Percentiles rank a stretch among this genome's conserved stretches.
These are phyloP conservation scores for Myrica gale DNA, from an alignment of 306 rosid species.

Conservation along the genomic window DNA sequence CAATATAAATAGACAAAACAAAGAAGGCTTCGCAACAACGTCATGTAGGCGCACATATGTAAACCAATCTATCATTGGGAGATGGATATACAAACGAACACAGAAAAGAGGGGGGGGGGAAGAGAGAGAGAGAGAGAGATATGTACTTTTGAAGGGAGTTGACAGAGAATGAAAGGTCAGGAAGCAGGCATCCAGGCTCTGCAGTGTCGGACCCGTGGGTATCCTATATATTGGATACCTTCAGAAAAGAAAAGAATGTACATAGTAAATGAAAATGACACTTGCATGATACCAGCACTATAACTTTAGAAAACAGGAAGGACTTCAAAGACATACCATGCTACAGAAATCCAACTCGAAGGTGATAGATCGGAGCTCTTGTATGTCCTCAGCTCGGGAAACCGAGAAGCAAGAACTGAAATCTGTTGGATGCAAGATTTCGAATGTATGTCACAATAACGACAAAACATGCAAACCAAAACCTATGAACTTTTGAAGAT, in stretches of 20 bases:
- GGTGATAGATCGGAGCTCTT: constrained; percentile 86
- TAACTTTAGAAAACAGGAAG: constrained; percentile 4
- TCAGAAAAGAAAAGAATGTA: constrained; percentile 19
- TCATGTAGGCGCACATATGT: not conserved
- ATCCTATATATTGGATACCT: constrained; percentile 97
- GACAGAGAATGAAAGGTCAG: constrained; percentile 75
- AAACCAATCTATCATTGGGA: not conserved
- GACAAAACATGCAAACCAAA: constrained; percentile 7
- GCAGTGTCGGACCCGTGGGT: constrained; percentile 88
- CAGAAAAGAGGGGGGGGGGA: too few relatives aligned
- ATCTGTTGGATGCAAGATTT: constrained; percentile 50
- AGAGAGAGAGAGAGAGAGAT: constrained; percentile 13
- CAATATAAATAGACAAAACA: not conserved
- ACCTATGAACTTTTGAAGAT: constrained; percentile 12
- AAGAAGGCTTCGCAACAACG: not conserved
- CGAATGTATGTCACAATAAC: constrained; percentile 27
- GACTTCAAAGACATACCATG: constrained; percentile 53
- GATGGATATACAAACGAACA: too few relatives aligned
- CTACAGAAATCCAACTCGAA: constrained; percentile 87
- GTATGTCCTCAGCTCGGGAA: constrained; percentile 72
- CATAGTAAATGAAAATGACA: not conserved
- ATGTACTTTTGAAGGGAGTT: constrained; percentile 54
- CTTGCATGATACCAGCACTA: constrained; percentile 6
- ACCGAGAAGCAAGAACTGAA: constrained; percentile 59
- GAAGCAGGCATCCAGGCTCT: constrained; percentile 84